Evolutionary conservation across 176 grass and related monocot genomes (phyloP).

Genomic region (Chloris gayana): DNA sequence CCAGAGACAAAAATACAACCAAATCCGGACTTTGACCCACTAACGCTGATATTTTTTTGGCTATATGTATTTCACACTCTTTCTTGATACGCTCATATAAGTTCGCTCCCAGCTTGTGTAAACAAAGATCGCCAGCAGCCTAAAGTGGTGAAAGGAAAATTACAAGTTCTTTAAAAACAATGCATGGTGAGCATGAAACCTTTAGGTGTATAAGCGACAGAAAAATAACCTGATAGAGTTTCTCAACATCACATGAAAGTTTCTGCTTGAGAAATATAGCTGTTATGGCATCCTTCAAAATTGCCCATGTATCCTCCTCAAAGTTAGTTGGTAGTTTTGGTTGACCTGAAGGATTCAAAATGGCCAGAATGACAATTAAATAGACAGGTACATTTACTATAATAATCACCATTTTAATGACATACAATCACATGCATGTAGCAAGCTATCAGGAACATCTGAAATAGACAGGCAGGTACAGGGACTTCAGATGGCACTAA

Average conservation of each 20-base stretch:
- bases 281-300: conserved; percentile 87
- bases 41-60: conserved; percentile 75
- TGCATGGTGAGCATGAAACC: neutral
- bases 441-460: neutral
- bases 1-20: conserved; percentile 86
- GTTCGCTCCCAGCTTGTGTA: conserved; percentile 86
- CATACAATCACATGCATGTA: neutral
- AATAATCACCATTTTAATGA: too few relatives aligned
- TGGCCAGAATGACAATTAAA: conserved; percentile 1
- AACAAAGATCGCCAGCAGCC: conserved; percentile 87
- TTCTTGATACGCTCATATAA: conserved; percentile 84
- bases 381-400: neutral
- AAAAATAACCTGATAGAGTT: conserved; percentile 90
- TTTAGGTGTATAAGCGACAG: conserved; percentile 16
- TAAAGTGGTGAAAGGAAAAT: conserved; percentile 38
- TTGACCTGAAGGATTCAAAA: conserved; percentile 66
- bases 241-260: conserved; percentile 84
- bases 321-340: conserved; percentile 90
- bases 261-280: conserved; percentile 97
- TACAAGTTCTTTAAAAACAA: conserved; percentile 36
- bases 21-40: conserved; percentile 96
- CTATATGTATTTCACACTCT: conserved; percentile 95
- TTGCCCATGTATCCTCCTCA: conserved; percentile 93
- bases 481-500: neutral
- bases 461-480: neutral